Percentiles rank a stretch among this genome's conserved stretches.
phyloP scores from a whole-genome alignment of 139 green algal genomes.

The Pleodorina starrii region DNA sequence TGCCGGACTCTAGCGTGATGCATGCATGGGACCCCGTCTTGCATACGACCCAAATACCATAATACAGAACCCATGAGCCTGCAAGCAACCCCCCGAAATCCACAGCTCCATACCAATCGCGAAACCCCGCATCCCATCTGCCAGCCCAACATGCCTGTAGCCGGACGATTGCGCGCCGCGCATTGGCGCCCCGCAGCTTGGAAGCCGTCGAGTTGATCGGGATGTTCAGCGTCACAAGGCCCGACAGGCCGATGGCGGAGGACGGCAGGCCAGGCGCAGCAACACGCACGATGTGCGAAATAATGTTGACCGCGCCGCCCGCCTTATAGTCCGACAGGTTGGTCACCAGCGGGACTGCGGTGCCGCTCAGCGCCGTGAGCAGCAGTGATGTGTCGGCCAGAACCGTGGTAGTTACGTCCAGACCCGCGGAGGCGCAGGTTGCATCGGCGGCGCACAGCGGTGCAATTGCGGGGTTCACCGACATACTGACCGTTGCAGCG shows the following conservation, averaged over 20 bases:
- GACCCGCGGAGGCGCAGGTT: not conserved
- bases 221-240: not conserved
- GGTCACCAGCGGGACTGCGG: not conserved
- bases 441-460: not conserved
- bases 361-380: not conserved
- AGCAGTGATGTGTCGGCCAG: conserved; percentile 10
- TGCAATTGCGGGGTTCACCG: not conserved
- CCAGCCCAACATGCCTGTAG: conserved; percentile 1
- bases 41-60: not conserved
- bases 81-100: not conserved
- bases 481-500: not conserved
- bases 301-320: not conserved
- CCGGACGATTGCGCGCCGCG: not conserved
- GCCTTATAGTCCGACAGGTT: not conserved
- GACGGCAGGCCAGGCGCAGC: conserved; percentile 3
- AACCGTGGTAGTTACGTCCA: not conserved
- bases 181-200: not conserved
- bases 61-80: not conserved
- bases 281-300: conserved; percentile 15
- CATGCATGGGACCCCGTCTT: not conserved
- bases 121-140: not conserved
- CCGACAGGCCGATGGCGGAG: not conserved
- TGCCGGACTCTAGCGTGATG: not conserved
- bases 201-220: not conserved
- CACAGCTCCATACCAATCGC: not conserved